These are phyloP conservation scores for Arachis stenosperma DNA, from an alignment of 306 rosid genomes.

Conservation along the genomic window DNA sequence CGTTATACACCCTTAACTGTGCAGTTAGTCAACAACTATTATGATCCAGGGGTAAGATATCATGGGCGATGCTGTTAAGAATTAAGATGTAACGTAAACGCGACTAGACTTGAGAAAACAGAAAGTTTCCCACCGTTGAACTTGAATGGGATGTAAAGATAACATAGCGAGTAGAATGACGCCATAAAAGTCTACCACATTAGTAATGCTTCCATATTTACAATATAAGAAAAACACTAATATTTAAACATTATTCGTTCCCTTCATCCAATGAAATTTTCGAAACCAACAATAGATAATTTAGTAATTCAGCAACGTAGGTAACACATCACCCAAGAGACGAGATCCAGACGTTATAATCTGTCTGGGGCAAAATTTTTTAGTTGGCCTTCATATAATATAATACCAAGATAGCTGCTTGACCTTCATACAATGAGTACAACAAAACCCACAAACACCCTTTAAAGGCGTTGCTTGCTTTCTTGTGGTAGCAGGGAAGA, in stretches of 20 bases:
- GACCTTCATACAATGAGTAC: not conserved
- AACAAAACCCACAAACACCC: slow-evolving; percentile 36
- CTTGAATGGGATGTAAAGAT: not conserved
- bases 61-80: not conserved
- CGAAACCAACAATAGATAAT: slow-evolving; percentile 31
- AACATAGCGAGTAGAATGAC: not conserved
- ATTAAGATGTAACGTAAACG: not conserved
- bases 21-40: slow-evolving; percentile 11
- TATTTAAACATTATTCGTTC: slow-evolving; percentile 14
- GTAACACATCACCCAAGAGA: slow-evolving; percentile 25
- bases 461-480: slow-evolving; percentile 30
- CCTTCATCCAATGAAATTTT: slow-evolving; percentile 29
- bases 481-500: slow-evolving; percentile 6
- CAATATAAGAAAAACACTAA: slow-evolving; percentile 26
- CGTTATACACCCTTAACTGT: not conserved
- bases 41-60: too few relatives aligned
- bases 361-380: slow-evolving; percentile 15
- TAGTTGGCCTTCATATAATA: slow-evolving; percentile 25
- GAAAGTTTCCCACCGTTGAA: not conserved
- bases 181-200: slow-evolving; percentile 20
- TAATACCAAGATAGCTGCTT: not conserved
- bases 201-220: slow-evolving; percentile 39
- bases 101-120: not conserved
- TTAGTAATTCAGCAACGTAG: slow-evolving; percentile 3
- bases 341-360: slow-evolving; percentile 17